Evolutionary conservation across 1,139 yeast species (phyloP).

Genomic region (Wickerhamomyces sp.): DNA sequence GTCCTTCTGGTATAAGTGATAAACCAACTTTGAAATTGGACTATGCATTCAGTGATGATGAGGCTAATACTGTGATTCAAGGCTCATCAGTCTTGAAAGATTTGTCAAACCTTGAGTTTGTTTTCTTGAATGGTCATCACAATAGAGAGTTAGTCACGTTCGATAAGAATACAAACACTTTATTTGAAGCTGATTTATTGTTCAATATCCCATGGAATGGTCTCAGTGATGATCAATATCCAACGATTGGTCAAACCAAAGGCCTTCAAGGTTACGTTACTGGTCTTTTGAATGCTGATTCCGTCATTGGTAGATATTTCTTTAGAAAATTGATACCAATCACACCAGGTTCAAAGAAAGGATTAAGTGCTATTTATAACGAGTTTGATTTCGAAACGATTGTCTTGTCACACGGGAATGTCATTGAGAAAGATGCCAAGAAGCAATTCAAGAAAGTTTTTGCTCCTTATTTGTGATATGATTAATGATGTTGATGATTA

Average conservation of each 20-base stretch:
- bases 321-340: slow-evolving; percentile 23
- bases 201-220: slow-evolving; percentile 35
- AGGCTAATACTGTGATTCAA: slow-evolving; percentile 5
- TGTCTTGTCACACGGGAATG: slow-evolving; percentile 54
- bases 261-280: slow-evolving; percentile 35
- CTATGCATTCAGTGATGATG: slow-evolving; percentile 5
- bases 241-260: slow-evolving; percentile 33
- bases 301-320: slow-evolving; percentile 30
- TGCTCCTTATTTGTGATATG: slow-evolving; percentile 6
- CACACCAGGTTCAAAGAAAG: slow-evolving; percentile 19
- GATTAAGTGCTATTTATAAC: slow-evolving; percentile 30
- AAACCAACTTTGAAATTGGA: slow-evolving; percentile 10
- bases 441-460: slow-evolving; percentile 16
- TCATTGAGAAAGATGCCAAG: slow-evolving; percentile 39
- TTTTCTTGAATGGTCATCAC: slow-evolving; percentile 44
- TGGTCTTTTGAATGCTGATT: slow-evolving; percentile 35
- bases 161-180: slow-evolving; percentile 39
- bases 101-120: slow-evolving; percentile 40
- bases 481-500: background rate
- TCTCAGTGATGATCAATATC: slow-evolving; percentile 40
- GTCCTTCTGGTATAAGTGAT: slow-evolving; percentile 11
- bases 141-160: slow-evolving; percentile 51
- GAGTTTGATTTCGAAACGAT: slow-evolving; percentile 43
- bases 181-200: slow-evolving; percentile 52
- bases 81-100: slow-evolving; percentile 6